Base-by-base conservation (phyloP, 202 grass and related monocot species). In the Carex sylvatica region DNA sequence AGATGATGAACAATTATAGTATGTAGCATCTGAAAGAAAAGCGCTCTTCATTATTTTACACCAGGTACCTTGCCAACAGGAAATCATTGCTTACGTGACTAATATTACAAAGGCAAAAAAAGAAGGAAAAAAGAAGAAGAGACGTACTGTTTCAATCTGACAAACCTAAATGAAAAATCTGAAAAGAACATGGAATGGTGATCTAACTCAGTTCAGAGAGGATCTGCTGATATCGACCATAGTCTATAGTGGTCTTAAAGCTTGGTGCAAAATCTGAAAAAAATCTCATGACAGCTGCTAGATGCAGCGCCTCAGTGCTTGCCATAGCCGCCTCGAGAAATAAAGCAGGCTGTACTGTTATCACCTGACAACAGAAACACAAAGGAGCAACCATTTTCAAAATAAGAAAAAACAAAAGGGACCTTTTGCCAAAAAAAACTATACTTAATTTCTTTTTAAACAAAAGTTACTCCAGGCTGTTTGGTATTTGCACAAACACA, bases 301-400 rank as follows among this genome's bases (percentile, higher is more conserved):
- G 75, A 79, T 91, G 90, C 56, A 69, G 86, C 12, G 83, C 55
- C 18, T 89, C 91, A 84, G 90, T 91, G 13, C 33, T 90, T 0
- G 70, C 87, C 69, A 95, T 76, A 65, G 95, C 92, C 74, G 91
- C 87, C 80, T 98, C 95, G 20, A 98, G 86, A 74, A 98, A 98
- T 63, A 98, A 74, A 38, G 78, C 70, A 72, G 95, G 95, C 42
- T 86, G 92, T 83, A 98, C 91, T 18, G 92, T 95, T 30, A 98
- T 90, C 49, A 98, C 95, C 95, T 98, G 82, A 51, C 56, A 13
- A 20, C 13, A 78, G 72, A 58, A 16, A 58, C 14, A 77, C 9
- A 54, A 35, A 36, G 8, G 16, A 56, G 51, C 3, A 56, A 58
- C 2, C 24, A 77, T 77, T 77, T 77, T 77, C 9, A 71, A 9